Evolutionary conservation across 2,329 filamentous ascomycete genomes (phyloP).

Genomic region (Domatiomyces catenatus): DNA sequence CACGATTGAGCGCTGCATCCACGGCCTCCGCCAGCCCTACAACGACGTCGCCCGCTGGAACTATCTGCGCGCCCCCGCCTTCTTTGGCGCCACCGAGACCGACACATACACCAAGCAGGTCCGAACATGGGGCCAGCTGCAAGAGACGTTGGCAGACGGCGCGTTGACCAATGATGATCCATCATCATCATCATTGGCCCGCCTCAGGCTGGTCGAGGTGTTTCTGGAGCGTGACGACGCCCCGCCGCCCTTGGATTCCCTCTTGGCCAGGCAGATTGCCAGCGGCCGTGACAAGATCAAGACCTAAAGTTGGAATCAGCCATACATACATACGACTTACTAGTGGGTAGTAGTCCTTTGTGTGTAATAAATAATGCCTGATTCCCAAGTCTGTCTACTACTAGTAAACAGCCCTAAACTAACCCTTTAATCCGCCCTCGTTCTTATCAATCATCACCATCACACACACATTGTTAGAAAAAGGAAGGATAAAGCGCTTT

Average conservation of each 20-base stretch:
- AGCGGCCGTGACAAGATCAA: not conserved
- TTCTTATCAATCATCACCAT: not conserved
- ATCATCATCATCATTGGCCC: too few relatives aligned
- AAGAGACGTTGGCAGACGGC: conserved; percentile 24
- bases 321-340: too few relatives aligned
- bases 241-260: conserved; percentile 14
- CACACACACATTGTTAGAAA: too few relatives aligned
- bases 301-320: not conserved
- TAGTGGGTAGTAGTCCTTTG: too few relatives aligned
- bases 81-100: conserved; percentile 45
- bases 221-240: conserved; percentile 25
- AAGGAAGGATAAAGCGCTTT: too few relatives aligned
- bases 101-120: conserved; percentile 28
- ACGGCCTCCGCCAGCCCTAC: conserved; percentile 63
- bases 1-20: conserved; percentile 78
- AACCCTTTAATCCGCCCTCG: not conserved
- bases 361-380: too few relatives aligned
- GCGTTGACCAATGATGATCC: conserved; percentile 23
- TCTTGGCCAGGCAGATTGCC: not conserved
- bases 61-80: conserved; percentile 36
- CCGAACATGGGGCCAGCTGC: conserved; percentile 33
- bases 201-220: conserved; percentile 27
- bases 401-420: not conserved
- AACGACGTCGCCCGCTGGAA: conserved; percentile 69
- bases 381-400: too few relatives aligned